Percentiles rank a stretch among this genome's conserved stretches.
These are phyloP conservation scores for Cercis canadensis DNA, from an alignment of 306 rosid genomes.

Conservation along the genomic window DNA sequence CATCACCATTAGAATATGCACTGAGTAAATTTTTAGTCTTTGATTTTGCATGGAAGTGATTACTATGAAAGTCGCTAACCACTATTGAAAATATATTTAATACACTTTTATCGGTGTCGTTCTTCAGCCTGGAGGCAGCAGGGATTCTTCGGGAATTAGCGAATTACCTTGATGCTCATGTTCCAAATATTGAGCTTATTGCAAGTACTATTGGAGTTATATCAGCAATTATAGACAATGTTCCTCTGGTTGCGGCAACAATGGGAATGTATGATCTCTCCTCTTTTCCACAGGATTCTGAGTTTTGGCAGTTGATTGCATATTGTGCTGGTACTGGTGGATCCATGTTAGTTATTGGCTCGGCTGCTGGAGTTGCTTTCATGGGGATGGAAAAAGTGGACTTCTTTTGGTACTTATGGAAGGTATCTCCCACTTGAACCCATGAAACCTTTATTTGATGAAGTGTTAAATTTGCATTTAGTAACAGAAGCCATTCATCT, in stretches of 20 bases:
- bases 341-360: constrained; percentile 93
- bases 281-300: constrained; percentile 83
- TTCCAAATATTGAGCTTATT: constrained; percentile 68
- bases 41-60: constrained; percentile 17
- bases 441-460: constrained; percentile 7
- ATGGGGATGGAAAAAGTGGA: constrained; percentile 99
- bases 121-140: constrained; percentile 81
- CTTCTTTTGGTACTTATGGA: constrained; percentile 90
- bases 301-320: constrained; percentile 93
- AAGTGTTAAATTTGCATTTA: background rate
- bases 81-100: constrained; percentile 19
- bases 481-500: constrained; percentile 12
- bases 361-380: constrained; percentile 97
- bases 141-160: constrained; percentile 92
- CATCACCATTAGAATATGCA: background rate
- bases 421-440: constrained; percentile 53
- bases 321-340: constrained; percentile 98
- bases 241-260: constrained; percentile 91
- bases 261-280: constrained; percentile 94
- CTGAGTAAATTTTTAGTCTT: background rate
- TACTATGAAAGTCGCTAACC: background rate
- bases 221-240: constrained; percentile 89
- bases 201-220: constrained; percentile 85
- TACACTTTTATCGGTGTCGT: constrained; percentile 1
- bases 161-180: constrained; percentile 79